Base-by-base conservation (phyloP, 2,329 filamentous ascomycete genomes). In the Simplicillium aogashimaense region DNA sequence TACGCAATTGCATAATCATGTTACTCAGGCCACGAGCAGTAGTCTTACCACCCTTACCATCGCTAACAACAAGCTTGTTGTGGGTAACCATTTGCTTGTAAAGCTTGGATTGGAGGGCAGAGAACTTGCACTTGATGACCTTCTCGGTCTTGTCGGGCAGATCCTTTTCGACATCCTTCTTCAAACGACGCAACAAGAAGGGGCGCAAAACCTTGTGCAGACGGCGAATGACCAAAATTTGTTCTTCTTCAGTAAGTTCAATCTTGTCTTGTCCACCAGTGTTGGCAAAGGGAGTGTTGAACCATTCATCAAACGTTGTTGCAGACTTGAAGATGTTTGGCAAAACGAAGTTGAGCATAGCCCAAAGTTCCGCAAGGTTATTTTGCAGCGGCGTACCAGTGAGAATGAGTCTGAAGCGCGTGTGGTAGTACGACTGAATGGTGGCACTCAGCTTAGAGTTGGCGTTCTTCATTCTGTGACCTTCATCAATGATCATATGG, bases 401-500 rank as follows among this genome's bases (percentile, higher is more conserved):
- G 51, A 98, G 76, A 66, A 98, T 98, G 42, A 98, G 78, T 52
- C 92, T 86, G 70, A 92, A 98, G 12, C 90, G 83, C 25, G 90
- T 95, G 54, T 75, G 83, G 67, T 98, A 98, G 70, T 97, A 97
- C 46, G 88, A 81, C 30, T 90, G 89, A 48, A 98, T 86, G 4
- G 92, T 97, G 49, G 81, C 87, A 62, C 87, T 95, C 51, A 98
- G 74, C 67, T 98, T 98, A 9, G 92, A 98, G 52, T 92, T 83
- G 25, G 86, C 76, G 64, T 98, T 98, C 76, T 98, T 98, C 92
- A 98, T 98, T 60, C 92, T 88, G 63, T 98, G 92, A 66, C 92
- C 92, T 70, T 98, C 92, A 54, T 98, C 92, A 50, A 98, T 92
- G 53, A 98, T 97, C 92, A 98, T 97, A 67, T 98, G 92, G 53